Evolutionary conservation across 768 basidiomycete species (phyloP), one percentile per base, ranked within the genome.

Genomic region (Strobilomyces dryophilus): DNA sequence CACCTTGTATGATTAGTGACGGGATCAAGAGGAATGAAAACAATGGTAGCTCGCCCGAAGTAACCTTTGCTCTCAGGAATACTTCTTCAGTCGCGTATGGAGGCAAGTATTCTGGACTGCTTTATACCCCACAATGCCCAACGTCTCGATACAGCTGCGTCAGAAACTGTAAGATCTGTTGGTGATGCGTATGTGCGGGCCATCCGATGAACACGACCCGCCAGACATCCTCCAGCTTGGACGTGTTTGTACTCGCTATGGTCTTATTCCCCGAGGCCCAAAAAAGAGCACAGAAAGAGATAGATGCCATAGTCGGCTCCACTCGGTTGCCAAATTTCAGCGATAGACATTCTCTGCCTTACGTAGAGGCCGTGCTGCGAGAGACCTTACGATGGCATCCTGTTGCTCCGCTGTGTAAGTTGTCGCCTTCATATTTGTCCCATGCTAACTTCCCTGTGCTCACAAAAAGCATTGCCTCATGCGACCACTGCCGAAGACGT

Each of bases 171-270:
- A 44, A 31, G 66, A 36, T 40, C 24, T 44, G 31, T 50, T 34
- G 9, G 29, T 40, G 11, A 15, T 14, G 46, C 14, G 10, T 40
- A 26, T 45, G 20, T 7, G 12, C 5, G 24, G 36, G 45, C 6
- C n/a, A 49, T 24, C 37, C 56, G 11, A 59, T 17, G 12, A 29
- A 2, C 31, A 20, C 1, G 35, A 39, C 40, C 17, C 18, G 9
- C 24, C 29, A 67, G 65, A 68, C 66, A 20, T 57, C 64, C 9
- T 50, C 42, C 17, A 55, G 42, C 15, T 45, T 66, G 44, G 45
- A 54, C 0, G 50, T 66, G 12, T 65, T 68, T 48, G 24, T 68
- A n/a, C 67, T 68, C 14, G 56, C 62, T 10, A 67, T 67, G 66
- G 56, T 64, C 32, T 47, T 67, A 45, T 62, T 57, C n/a, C 67